A percentile compares a stretch with the other conserved stretches of the same genome.
phyloP scores from a whole-genome alignment of 176 grass and related monocot genomes.

The Musa acuminata region DNA sequence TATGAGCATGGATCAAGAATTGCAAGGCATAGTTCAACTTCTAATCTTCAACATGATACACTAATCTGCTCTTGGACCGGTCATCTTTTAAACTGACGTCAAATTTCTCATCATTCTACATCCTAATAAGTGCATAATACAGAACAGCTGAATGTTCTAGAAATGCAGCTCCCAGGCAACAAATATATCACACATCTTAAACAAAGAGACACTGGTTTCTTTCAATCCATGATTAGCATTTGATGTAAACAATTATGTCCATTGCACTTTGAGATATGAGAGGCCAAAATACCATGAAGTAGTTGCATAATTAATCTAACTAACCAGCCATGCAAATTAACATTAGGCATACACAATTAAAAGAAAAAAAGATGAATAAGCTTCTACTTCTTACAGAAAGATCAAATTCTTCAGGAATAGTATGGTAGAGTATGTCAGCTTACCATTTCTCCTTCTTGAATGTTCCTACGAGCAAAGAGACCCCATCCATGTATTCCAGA shows the following conservation, averaged over 20 bases:
- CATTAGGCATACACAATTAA: conserved; percentile 2
- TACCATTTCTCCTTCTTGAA: conserved; percentile 99
- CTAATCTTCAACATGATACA: too few relatives aligned
- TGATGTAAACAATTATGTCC: neutral
- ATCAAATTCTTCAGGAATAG: conserved; percentile 11
- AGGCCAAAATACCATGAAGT: neutral
- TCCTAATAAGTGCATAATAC: neutral
- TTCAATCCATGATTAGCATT: neutral
- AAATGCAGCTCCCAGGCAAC: neutral
- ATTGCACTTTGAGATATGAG: neutral
- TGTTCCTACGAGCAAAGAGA: conserved; percentile 74
- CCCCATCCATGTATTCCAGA: conserved; percentile 99
- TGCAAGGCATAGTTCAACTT: too few relatives aligned
- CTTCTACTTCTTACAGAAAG: neutral
- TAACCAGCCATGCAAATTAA: neutral
- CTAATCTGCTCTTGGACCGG: too few relatives aligned
- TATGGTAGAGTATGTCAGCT: conserved; percentile 3
- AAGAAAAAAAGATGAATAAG: conserved; percentile 10
- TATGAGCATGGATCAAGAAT: too few relatives aligned
- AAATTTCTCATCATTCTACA: neutral
- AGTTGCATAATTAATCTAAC: neutral
- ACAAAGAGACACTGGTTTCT: neutral
- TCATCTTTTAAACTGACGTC: too few relatives aligned
- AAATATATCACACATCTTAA: neutral
- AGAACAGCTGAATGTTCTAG: neutral